Evolutionary conservation across 2,329 filamentous ascomycete species (phyloP).

Genomic region (Pseudogymnoascus pannorum): DNA sequence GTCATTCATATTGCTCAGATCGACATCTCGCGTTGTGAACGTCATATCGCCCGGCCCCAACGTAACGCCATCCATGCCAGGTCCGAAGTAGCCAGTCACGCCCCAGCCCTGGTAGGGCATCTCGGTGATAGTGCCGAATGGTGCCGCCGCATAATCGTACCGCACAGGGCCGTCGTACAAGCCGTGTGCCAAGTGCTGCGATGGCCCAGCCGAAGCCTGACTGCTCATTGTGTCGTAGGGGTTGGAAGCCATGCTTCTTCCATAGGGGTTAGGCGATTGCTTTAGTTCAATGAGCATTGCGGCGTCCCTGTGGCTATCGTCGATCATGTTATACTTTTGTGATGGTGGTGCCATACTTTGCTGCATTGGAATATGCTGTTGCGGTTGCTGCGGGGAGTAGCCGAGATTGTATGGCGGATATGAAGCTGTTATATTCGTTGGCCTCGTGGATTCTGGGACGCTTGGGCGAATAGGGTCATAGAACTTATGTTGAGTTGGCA

Average conservation of each 20-base stretch:
- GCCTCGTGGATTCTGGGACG: conserved; percentile 38
- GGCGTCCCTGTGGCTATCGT: conserved; percentile 32
- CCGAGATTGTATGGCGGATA: conserved; percentile 22
- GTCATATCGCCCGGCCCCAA: conserved; percentile 1
- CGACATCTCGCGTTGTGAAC: conserved; percentile 2
- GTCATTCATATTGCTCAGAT: not conserved
- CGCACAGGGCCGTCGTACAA: not conserved
- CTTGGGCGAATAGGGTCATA: conserved; percentile 54
- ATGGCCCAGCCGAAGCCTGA: not conserved
- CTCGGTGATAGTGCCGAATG: not conserved
- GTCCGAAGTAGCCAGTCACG: not conserved
- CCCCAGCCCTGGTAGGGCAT: conserved; percentile 1
- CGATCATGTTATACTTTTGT: conserved; percentile 28
- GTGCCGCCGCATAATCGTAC: not conserved
- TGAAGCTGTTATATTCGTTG: conserved; percentile 40
- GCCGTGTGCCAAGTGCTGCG: not conserved
- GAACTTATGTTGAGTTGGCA: conserved; percentile 46
- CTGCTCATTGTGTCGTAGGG: not conserved
- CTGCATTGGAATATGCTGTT: conserved; percentile 20
- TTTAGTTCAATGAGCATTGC: conserved; percentile 41
- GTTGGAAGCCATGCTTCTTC: not conserved
- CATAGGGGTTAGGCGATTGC: conserved; percentile 35
- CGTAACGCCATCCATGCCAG: not conserved
- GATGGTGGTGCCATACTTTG: conserved; percentile 21
- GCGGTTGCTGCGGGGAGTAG: conserved; percentile 36